These are phyloP conservation scores for Cladosporium cucumerinum DNA, from an alignment of 2,329 filamentous ascomycete genomes.

Conservation along the genomic window DNA sequence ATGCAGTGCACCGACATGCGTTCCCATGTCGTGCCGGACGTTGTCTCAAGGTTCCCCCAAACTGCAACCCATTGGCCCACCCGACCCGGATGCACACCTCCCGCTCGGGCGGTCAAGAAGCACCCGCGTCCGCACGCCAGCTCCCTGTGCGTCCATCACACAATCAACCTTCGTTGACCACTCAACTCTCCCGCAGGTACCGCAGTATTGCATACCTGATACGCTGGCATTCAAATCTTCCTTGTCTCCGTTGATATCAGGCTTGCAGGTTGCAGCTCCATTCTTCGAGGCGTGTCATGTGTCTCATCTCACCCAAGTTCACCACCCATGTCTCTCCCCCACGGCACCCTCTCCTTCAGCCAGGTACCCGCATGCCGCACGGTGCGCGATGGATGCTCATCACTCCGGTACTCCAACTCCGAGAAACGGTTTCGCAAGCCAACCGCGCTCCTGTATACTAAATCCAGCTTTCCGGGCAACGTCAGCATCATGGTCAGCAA, in stretches of 20 bases:
- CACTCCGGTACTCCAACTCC: slow-evolving; percentile 2
- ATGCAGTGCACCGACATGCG: background rate
- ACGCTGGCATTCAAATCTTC: background rate
- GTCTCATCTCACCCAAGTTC: background rate
- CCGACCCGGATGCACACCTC: background rate
- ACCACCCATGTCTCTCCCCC: slow-evolving; percentile 4
- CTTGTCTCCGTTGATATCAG: background rate
- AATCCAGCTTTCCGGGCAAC: background rate
- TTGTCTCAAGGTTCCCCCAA: slow-evolving; percentile 1
- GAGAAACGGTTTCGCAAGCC: slow-evolving; percentile 6
- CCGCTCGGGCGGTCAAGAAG: background rate
- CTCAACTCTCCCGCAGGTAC: background rate
- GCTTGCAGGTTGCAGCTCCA: slow-evolving; percentile 1
- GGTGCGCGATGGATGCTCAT: background rate
- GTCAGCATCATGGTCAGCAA: slow-evolving; percentile 1
- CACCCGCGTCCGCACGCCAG: slow-evolving; percentile 1
- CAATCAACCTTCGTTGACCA: background rate
- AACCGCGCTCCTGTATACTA: background rate
- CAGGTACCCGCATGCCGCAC: slow-evolving; percentile 1
- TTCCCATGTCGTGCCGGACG: background rate
- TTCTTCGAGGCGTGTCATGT: slow-evolving; percentile 4
- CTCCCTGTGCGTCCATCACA: background rate
- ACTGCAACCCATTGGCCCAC: background rate
- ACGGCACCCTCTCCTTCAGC: slow-evolving; percentile 7
- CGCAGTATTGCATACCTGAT: slow-evolving; percentile 1